These are phyloP conservation scores for Saccharomycopsis synnaedendra DNA, from an alignment of 805 yeast species.

Conservation along the genomic window DNA sequence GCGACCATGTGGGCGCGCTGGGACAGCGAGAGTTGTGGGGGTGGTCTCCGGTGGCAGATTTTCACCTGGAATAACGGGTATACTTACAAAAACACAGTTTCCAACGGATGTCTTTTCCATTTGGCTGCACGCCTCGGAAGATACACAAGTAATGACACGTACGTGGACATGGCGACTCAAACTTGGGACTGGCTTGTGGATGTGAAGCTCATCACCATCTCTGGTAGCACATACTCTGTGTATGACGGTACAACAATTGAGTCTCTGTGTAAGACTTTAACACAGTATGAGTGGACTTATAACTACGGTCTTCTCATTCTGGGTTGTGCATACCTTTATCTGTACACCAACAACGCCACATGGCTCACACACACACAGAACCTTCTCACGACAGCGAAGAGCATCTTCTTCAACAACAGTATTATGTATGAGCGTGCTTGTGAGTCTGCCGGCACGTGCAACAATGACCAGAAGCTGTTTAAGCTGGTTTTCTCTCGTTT, in stretches of 20 bases:
- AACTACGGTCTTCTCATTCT: slow-evolving; percentile 60
- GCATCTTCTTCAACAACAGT: slow-evolving; percentile 35
- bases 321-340: slow-evolving; percentile 60
- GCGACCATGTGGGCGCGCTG: slow-evolving; percentile 76
- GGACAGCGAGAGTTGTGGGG: slow-evolving; percentile 53
- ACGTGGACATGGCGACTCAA: slow-evolving; percentile 60
- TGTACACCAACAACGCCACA: slow-evolving; percentile 42
- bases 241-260: slow-evolving; percentile 37
- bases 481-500: slow-evolving; percentile 60
- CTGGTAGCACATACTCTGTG: slow-evolving; percentile 18
- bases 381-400: slow-evolving; percentile 34
- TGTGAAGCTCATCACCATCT: slow-evolving; percentile 32
- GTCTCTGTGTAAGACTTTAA: slow-evolving; percentile 38
- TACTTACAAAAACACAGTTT: slow-evolving; percentile 75
- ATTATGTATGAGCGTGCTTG: slow-evolving; percentile 67
- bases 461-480: slow-evolving; percentile 67
- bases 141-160: slow-evolving; percentile 61
- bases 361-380: slow-evolving; percentile 48
- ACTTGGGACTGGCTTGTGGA: slow-evolving; percentile 69
- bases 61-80: slow-evolving; percentile 83
- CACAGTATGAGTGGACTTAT: slow-evolving; percentile 59
- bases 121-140: slow-evolving; percentile 77
- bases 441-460: slow-evolving; percentile 44
- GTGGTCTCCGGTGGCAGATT: slow-evolving; percentile 90
- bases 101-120: slow-evolving; percentile 77